A percentile compares a stretch with the other conserved stretches of the same genome.
phyloP scores from a whole-genome alignment of 2,329 filamentous ascomycete genomes.

The Aurifilum marmelostoma region DNA sequence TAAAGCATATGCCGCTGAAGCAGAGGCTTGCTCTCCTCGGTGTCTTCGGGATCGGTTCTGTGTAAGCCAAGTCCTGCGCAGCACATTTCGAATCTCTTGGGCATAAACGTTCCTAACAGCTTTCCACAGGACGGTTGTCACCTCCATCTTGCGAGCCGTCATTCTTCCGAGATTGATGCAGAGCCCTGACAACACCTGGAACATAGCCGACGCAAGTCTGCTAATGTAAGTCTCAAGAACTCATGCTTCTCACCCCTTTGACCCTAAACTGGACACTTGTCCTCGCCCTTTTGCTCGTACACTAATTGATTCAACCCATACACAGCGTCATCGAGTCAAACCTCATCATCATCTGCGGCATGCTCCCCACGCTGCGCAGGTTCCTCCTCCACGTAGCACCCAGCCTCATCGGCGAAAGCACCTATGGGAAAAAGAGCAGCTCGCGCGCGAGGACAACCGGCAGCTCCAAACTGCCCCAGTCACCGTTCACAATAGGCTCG shows the following conservation, averaged over 20 bases:
- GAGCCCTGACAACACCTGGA: constrained; percentile 37
- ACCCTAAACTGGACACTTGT: no score
- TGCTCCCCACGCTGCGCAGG: constrained; percentile 44
- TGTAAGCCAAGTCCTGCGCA: neutral
- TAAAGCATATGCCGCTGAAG: constrained; percentile 46
- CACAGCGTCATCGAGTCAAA: constrained; percentile 45
- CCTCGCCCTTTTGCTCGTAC: no score
- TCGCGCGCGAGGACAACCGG: neutral
- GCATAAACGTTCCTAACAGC: constrained; percentile 31
- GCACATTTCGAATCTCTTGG: fast-evolving
- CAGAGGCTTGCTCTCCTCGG: constrained; percentile 50
- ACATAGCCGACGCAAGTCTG: constrained; percentile 34
- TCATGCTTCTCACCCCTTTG: no score
- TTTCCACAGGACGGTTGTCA: constrained; percentile 42
- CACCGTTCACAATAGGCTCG: constrained; percentile 6
- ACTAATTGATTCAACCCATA: constrained; percentile 27
- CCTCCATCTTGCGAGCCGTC: constrained; percentile 38
- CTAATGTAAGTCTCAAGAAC: constrained; percentile 17
- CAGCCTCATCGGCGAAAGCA: constrained; percentile 35
- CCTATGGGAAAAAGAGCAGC: neutral
- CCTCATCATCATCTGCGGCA: constrained; percentile 46
- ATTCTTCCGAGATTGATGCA: constrained; percentile 36
- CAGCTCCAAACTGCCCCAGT: neutral
- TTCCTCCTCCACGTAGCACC: constrained; percentile 45
- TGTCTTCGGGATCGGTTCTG: constrained; percentile 43